Percentiles rank a stretch among this genome's conserved stretches.
Conservation (phyloP, 148 eudicot species). For the Chenopodium berlandieri region DNA sequence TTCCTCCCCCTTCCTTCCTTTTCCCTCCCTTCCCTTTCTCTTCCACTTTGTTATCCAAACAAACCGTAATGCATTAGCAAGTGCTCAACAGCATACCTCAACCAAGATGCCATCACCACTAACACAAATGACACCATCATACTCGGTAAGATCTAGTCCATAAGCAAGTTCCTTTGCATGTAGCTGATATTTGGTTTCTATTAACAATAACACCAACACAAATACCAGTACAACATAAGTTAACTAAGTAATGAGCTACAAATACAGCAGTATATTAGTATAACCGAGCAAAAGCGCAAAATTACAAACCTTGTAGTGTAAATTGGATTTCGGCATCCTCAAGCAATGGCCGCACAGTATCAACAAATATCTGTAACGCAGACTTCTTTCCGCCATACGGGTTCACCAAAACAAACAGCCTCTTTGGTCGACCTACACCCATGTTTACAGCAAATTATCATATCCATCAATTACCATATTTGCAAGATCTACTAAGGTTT, state of each 20-base stretch:
- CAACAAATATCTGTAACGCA: constrained; percentile 54
- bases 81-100: constrained; percentile 51
- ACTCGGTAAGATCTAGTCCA: constrained; percentile 62
- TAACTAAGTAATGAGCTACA: not conserved
- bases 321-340: constrained; percentile 70
- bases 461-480: not conserved
- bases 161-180: constrained; percentile 80
- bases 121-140: constrained; percentile 90
- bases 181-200: constrained; percentile 77
- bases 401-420: constrained; percentile 71
- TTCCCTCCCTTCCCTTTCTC: too few relatives aligned
- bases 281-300: not conserved
- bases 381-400: constrained; percentile 85
- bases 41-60: too few relatives aligned
- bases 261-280: not conserved
- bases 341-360: constrained; percentile 71
- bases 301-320: constrained; percentile 57
- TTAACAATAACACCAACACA: constrained; percentile 22
- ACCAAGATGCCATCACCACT: constrained; percentile 93
- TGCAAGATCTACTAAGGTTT: not conserved
- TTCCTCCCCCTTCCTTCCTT: too few relatives aligned
- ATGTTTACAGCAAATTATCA: constrained; percentile 11
- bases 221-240: constrained; percentile 1
- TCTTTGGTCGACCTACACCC: constrained; percentile 70
- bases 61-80: not conserved